A percentile compares a stretch with the other conserved stretches of the same genome.
phyloP scores from a whole-genome alignment of 2,329 filamentous ascomycete genomes.

The Trichophyton benhamiae region DNA sequence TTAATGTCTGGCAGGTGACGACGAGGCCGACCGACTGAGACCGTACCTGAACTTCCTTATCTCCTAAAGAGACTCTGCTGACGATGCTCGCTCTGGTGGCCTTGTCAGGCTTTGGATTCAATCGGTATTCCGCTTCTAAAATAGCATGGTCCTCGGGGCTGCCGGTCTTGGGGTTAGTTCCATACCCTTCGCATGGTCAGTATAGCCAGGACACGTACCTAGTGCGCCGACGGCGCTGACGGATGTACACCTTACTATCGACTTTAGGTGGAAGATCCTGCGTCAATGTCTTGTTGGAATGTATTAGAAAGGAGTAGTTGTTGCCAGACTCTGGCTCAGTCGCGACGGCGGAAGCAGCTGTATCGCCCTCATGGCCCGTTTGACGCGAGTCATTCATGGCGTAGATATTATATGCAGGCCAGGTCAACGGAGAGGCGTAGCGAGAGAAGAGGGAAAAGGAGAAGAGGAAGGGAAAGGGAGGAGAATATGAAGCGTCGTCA shows the following conservation, averaged over 20 bases:
- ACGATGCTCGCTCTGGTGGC: slow-evolving; percentile 73
- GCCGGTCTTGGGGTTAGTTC: slow-evolving; percentile 14
- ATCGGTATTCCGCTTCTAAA: slow-evolving; percentile 72
- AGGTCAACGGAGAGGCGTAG: not conserved
- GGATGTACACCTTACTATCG: slow-evolving; percentile 47
- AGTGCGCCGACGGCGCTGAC: slow-evolving; percentile 50
- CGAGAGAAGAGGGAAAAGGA: not conserved
- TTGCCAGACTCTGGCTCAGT: not conserved
- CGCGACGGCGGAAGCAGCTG: not conserved
- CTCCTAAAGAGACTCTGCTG: slow-evolving; percentile 70
- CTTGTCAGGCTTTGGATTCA: slow-evolving; percentile 86
- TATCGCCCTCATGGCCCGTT: not conserved
- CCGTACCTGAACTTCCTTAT: slow-evolving; percentile 91
- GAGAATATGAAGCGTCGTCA: not conserved
- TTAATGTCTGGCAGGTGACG: not conserved
- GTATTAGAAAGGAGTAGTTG: slow-evolving; percentile 47
- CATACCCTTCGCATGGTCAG: not conserved
- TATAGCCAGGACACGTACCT: slow-evolving; percentile 34
- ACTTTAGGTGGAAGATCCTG: slow-evolving; percentile 45
- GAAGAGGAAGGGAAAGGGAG: not conserved
- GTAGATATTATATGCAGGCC: not conserved
- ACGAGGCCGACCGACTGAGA: not conserved
- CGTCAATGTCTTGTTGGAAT: slow-evolving; percentile 45
- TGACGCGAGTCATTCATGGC: not conserved
- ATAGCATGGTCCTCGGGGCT: slow-evolving; percentile 82